Evolutionary conservation across 1,284 basidiomycete genomes (phyloP), one percentile per base, ranked within the genome.

Genomic region (Sutorius eximius): DNA sequence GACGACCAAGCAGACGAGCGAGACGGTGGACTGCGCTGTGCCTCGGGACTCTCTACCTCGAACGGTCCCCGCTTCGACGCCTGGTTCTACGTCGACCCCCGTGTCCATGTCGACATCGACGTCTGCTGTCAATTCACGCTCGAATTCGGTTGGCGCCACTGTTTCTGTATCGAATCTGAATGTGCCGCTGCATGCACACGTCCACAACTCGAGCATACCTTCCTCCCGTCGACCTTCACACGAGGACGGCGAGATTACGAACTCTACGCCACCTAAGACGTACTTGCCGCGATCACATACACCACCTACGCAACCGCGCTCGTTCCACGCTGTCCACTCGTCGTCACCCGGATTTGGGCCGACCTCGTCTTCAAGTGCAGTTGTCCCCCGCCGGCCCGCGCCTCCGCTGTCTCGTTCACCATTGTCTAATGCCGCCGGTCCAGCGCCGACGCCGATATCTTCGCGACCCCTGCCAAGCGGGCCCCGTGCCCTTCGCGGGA

Each of bases 191-290:
- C 42, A 57, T 12, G 30, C 52, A 16, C 52, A 47, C 7, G 5
- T 52, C 3, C 22, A 34, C 5, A 27, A 45, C 13, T 57, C 57
- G 12, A 65, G 27, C 12, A 34, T 58, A 7, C 60, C 56, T 51
- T 49, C 46, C 49, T 63, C 59, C 12, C 67, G 65, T 52, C 66
- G 68, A 36, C 65, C 63, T 5, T 75, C 76, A 1, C 76, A 77
- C 37, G 82, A 84, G 61, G 82, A 85, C 43, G 81, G 82, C 6
- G 83, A 85, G 65, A 82, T 84, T 18, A 64, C 73, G 6, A 74
- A 64, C 44, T 66, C 68, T 27, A 63, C 72, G 3, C 68, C 74
- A 5, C 63, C 69, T 4, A 74, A 75, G 52, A 59, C 68, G 0
- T 71, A 71, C 45, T 63, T 70, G 10, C 70, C 73, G 2, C 72